A percentile compares a stretch with the other conserved stretches of the same genome.
Conservation (phyloP, 768 basidiomycete genomes). For the Boletus fagicola region DNA sequence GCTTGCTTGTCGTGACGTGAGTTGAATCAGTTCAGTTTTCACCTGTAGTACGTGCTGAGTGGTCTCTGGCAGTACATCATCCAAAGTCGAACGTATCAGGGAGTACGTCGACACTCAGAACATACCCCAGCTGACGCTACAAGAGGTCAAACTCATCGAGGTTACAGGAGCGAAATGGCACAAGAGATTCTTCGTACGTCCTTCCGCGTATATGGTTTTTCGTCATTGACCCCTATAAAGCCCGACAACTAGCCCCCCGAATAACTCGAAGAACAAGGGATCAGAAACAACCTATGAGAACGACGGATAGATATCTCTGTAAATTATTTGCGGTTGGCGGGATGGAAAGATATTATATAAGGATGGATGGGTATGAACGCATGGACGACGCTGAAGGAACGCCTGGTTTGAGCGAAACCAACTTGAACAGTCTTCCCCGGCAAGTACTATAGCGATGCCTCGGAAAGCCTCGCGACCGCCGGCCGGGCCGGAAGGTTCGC, state of each 20-base stretch:
- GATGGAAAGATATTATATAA: neutral
- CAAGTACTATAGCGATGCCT: too few species aligned
- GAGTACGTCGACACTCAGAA: constrained; percentile 34
- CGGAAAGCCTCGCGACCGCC: too few species aligned
- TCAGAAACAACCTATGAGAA: neutral
- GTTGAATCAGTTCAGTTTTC: neutral
- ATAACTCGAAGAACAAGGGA: neutral
- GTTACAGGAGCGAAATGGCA: constrained; percentile 24
- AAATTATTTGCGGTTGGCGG: neutral
- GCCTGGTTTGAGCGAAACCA: too few species aligned
- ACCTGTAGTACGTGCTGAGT: neutral
- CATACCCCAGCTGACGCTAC: constrained; percentile 27
- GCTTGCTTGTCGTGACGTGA: too few species aligned
- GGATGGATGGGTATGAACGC: neutral
- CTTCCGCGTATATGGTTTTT: neutral
- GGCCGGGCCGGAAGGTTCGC: too few species aligned
- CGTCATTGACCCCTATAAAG: constrained; percentile 15
- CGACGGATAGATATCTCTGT: neutral
- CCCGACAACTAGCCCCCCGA: constrained; percentile 21
- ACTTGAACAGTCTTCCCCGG: too few species aligned
- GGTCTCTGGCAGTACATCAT: constrained; percentile 29
- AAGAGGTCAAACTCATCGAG: constrained; percentile 28
- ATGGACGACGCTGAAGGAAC: neutral
- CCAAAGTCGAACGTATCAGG: constrained; percentile 32
- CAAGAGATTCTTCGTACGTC: constrained; percentile 29